A percentile compares a stretch with the other conserved stretches of the same genome.
Evolutionary conservation across 225 moss, liverwort and hornwort genomes (phyloP).

Genomic region (Straminergon stramineum): DNA sequence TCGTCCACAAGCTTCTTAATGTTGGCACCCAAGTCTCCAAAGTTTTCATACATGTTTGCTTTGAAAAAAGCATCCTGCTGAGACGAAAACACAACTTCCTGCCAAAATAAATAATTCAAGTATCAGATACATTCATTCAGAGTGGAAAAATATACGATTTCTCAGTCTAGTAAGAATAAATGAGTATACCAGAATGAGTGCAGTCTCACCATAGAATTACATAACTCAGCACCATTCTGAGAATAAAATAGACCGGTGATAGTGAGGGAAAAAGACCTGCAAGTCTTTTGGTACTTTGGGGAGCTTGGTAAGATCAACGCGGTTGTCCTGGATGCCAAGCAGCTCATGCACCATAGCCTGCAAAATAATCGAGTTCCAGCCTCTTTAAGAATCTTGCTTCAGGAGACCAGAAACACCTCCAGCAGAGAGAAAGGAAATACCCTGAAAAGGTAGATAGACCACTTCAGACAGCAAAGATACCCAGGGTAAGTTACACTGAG

Average conservation of each 20-base stretch:
- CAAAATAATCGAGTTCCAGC: slow-evolving; percentile 3
- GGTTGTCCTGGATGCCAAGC: slow-evolving; percentile 86
- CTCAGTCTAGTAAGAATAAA: not conserved
- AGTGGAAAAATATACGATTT: not conserved
- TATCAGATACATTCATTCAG: not conserved
- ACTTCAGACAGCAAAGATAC: not conserved
- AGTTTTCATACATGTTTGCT: slow-evolving; percentile 94
- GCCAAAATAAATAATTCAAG: not conserved
- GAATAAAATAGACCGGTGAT: not conserved
- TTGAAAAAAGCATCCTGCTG: slow-evolving; percentile 96
- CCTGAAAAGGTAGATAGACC: not conserved
- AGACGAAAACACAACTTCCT: slow-evolving; percentile 95
- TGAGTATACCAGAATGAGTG: not conserved
- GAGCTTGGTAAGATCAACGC: slow-evolving; percentile 74
- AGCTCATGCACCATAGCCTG: slow-evolving; percentile 99
- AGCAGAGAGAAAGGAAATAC: not conserved
- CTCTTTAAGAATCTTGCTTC: not conserved
- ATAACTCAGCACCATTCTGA: not conserved
- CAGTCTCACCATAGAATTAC: not conserved
- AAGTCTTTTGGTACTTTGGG: slow-evolving; percentile 94
- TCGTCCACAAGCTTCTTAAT: slow-evolving; percentile 99
- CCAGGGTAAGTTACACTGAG: not conserved
- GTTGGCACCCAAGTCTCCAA: slow-evolving; percentile 95
- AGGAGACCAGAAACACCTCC: not conserved
- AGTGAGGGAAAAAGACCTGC: slow-evolving; percentile 44